Evolutionary conservation across 192 early-diverging fungal species (phyloP).

Genomic region (Dimargaris cristalligena): DNA sequence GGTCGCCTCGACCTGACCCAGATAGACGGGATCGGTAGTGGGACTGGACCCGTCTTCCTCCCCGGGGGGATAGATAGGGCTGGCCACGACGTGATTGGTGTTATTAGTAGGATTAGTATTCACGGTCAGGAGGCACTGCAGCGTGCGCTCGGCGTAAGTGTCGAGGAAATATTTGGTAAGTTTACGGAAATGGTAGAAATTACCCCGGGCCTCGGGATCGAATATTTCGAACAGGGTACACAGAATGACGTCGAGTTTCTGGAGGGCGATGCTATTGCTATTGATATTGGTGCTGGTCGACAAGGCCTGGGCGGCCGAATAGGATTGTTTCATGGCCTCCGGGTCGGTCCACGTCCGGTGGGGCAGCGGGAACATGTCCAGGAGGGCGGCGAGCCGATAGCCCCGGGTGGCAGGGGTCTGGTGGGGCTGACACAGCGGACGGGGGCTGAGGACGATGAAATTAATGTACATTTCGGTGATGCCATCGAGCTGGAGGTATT

Average conservation of each 20-base stretch:
- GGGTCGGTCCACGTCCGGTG: neutral
- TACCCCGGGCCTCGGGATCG: neutral
- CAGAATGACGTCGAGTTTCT: conserved; percentile 1
- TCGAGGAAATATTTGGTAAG: conserved; percentile 1
- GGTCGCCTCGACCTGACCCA: neutral
- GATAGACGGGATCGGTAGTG: neutral
- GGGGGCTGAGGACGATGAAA: conserved; percentile 1
- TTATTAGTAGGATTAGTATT: neutral
- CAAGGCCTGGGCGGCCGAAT: neutral
- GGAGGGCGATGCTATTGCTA: neutral
- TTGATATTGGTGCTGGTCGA: neutral
- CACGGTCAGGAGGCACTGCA: conserved; percentile 7
- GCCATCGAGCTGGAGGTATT: neutral
- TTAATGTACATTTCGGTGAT: neutral
- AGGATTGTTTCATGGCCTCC: neutral
- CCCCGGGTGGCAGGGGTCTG: neutral
- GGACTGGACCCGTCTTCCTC: neutral
- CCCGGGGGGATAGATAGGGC: neutral
- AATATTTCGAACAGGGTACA: conserved; percentile 4
- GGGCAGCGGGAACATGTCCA: neutral
- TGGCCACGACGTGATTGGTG: neutral
- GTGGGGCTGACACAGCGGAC: neutral
- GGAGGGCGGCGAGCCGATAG: neutral
- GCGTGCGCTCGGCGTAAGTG: conserved; percentile 2
- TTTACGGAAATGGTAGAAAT: conserved; percentile 7